Conservation (phyloP, 2,329 filamentous ascomycete species). For the Fusarium burgessii region DNA sequence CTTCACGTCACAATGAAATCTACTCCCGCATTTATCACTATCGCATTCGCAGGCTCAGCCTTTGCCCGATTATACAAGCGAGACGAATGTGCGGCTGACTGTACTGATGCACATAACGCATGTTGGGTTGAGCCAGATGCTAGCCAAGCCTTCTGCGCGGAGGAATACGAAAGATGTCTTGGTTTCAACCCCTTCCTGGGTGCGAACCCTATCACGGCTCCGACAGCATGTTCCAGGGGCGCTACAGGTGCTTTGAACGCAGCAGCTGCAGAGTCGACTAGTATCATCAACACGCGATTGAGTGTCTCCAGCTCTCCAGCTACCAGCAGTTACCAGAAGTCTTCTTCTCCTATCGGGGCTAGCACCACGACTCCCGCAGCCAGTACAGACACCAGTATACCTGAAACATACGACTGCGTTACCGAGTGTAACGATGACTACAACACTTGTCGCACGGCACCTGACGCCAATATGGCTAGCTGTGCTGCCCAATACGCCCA, state of each 20-base stretch:
- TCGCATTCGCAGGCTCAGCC: fast-evolving
- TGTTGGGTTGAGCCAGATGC: background rate
- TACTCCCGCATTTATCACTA: background rate
- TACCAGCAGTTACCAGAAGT: background rate
- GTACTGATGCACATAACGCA: background rate
- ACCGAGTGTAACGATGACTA: background rate
- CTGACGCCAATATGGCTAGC: background rate
- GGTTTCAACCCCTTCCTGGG: background rate
- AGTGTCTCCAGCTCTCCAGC: background rate
- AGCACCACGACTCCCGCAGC: background rate
- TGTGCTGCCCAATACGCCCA: constrained; percentile 9
- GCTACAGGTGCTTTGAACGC: background rate
- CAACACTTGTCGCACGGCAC: background rate
- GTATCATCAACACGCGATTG: background rate
- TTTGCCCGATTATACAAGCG: background rate
- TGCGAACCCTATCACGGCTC: background rate
- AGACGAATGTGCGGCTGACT: background rate
- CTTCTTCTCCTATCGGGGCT: background rate
- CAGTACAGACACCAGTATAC: background rate
- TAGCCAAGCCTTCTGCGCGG: constrained; percentile 1
- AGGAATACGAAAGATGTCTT: background rate
- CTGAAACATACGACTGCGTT: constrained; percentile 13
- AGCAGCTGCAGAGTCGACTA: background rate
- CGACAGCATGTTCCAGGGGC: background rate
- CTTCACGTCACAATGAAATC: background rate